These are phyloP conservation scores for Arthrocladium fulminans DNA, from an alignment of 2,329 filamentous ascomycete genomes.

Conservation along the genomic window DNA sequence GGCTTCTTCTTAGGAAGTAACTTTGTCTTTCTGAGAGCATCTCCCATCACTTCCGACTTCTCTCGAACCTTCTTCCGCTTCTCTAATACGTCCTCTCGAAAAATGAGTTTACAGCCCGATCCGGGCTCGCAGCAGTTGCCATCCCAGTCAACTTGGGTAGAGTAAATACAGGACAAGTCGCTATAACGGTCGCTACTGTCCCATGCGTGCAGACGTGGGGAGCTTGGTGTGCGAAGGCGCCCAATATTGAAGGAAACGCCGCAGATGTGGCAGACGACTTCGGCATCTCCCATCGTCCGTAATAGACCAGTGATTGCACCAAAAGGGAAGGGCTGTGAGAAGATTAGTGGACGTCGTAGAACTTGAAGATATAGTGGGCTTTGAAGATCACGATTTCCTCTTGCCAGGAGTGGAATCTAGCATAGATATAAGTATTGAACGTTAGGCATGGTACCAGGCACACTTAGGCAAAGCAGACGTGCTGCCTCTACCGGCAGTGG, in stretches of 20 bases:
- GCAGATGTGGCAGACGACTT: slow-evolving; percentile 8
- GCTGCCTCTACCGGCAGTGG: no score
- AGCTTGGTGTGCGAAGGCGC: neutral
- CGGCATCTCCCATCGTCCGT: slow-evolving; percentile 11
- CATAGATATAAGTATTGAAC: no score
- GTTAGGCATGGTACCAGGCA: no score
- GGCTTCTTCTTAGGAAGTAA: neutral
- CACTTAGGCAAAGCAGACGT: no score
- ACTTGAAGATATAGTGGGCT: no score
- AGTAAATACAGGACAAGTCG: neutral
- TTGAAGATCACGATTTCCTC: no score
- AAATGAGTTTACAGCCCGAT: neutral
- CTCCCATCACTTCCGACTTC: neutral
- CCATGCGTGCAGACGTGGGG: neutral
- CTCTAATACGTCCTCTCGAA: neutral
- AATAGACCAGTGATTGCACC: no score
- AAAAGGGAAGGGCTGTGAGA: no score
- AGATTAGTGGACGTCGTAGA: no score
- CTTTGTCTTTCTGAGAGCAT: neutral
- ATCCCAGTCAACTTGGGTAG: neutral
- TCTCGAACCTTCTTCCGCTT: neutral
- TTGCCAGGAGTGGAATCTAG: no score
- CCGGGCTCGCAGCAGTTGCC: neutral
- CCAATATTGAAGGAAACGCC: slow-evolving; percentile 9
- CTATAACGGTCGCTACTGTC: neutral